Base-by-base conservation (phyloP, 768 basidiomycete genomes). In the Lactifluus subvellereus region DNA sequence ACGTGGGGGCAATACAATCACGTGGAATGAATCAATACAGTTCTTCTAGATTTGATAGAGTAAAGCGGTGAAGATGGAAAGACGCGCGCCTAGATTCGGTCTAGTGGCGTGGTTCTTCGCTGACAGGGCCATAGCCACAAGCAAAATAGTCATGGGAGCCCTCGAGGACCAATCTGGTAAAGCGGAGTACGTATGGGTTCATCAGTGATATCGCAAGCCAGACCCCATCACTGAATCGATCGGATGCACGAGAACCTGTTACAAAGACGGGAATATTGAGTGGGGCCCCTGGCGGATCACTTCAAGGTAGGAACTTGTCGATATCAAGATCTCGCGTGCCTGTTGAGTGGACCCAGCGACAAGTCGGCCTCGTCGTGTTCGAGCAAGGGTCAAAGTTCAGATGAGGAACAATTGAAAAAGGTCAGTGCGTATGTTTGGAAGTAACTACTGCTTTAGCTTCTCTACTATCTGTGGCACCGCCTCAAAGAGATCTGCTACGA, bases 401-500 rank as follows among this genome's bases (percentile, higher is more conserved):
- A 27, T 27, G 47, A 3, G 11, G 6, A 2, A 1, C 22, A 14
- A 35, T 16, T 27, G 10, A 11, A 45, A 33, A 27, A 27, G 33
- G n/a, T 18, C 38, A 37, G 32, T 27, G 27, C 27, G 27, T 27
- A 27, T 27, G 27, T 27, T 27, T 27, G 27, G 27, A 27, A 27
- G 27, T 27, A 54, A 65, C 48, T 66, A 67, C 32, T 57, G 65
- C 76, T 95, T 88, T 61, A 98, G 74, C 77, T 97, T 94, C 76
- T 94, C 83, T 38, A 89, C 84, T 58, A 99, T 75, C 76, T 97
- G 86, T 0, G 97, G 97, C 3, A 98, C 94, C 45, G 80, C 92
- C 33, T 95, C 87, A 70, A 88, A 99, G 52, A 99, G 78, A 73
- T 99, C 97, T 40, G 86, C 96, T 4, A 97, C 94, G 14, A 99